Conservation (phyloP, 352 stramenopile genomes). For the Phytophthora multivora region DNA sequence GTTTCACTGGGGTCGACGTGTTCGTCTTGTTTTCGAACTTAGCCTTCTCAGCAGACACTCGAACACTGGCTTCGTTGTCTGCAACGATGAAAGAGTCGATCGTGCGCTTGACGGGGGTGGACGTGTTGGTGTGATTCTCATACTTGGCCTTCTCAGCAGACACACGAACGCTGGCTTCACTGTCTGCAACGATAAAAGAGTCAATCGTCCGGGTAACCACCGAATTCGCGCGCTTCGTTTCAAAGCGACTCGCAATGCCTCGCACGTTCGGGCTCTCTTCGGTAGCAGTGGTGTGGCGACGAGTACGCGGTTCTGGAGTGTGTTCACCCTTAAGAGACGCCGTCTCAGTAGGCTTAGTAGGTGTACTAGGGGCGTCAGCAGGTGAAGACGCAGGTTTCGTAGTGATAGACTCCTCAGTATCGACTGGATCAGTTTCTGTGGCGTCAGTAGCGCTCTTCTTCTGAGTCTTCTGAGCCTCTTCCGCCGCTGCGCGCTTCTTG, state of each 20-base stretch:
- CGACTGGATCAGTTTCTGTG: background rate
- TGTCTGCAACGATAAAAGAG: conserved; percentile 36
- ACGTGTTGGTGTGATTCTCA: conserved; percentile 28
- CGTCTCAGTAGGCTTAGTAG: conserved; percentile 7
- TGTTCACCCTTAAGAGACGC: background rate
- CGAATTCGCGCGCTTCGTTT: conserved; percentile 62
- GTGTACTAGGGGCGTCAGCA: conserved; percentile 12
- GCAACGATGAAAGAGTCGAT: conserved; percentile 39
- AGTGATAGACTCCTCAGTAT: conserved; percentile 3
- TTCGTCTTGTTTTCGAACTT: conserved; percentile 30
- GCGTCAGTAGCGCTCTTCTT: background rate
- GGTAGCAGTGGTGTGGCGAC: conserved; percentile 17
- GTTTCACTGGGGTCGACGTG: conserved; percentile 8
- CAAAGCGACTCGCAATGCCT: conserved; percentile 65
- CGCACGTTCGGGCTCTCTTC: conserved; percentile 37
- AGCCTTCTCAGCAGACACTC: conserved; percentile 33
- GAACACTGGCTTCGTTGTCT: conserved; percentile 31
- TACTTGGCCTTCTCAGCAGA: conserved; percentile 38
- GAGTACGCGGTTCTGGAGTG: conserved; percentile 10
- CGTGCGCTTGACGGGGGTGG: conserved; percentile 25
- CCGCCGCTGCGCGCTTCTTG: conserved; percentile 8
- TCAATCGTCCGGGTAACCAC: conserved; percentile 47
- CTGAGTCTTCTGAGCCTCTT: conserved; percentile 7
- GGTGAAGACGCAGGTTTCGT: background rate
- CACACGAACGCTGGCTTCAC: conserved; percentile 37